Conservation (phyloP, 2,329 filamentous ascomycete species). For the Ilyonectria robusta region DNA sequence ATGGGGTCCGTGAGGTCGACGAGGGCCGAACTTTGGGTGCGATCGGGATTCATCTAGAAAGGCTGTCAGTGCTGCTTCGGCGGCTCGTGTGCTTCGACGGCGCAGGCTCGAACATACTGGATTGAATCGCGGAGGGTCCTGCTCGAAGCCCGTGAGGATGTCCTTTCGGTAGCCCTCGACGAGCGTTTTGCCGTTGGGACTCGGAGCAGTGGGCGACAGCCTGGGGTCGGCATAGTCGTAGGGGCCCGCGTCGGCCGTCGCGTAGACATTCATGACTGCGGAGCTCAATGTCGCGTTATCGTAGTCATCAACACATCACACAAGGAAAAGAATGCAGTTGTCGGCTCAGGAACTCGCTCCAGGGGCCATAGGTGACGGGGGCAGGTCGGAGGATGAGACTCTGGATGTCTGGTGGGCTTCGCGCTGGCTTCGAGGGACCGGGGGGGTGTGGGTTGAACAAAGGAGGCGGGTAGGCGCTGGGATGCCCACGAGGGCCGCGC, state of each 20-base stretch:
- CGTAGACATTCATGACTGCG: conserved; percentile 58
- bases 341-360: conserved; percentile 31
- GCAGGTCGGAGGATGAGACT: conserved; percentile 26
- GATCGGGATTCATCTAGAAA: conserved; percentile 64
- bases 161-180: conserved; percentile 73
- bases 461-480: conserved; percentile 26
- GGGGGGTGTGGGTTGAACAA: conserved; percentile 14
- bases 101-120: conserved; percentile 61
- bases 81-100: background rate
- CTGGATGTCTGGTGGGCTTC: conserved; percentile 17
- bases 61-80: conserved; percentile 29
- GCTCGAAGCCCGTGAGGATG: conserved; percentile 67
- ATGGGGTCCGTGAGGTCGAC: conserved; percentile 80
- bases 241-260: conserved; percentile 51
- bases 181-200: conserved; percentile 63
- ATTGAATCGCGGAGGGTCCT: conserved; percentile 69
- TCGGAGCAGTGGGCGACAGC: conserved; percentile 52
- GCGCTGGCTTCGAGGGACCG: background rate
- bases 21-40: conserved; percentile 68
- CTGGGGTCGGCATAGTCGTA: conserved; percentile 54
- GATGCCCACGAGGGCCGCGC: conserved; percentile 12
- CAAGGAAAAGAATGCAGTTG: conserved; percentile 21
- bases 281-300: conserved; percentile 34
- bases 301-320: conserved; percentile 45
- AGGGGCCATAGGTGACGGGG: conserved; percentile 39